These are phyloP conservation scores for Pulveroboletus ravenelii DNA, from an alignment of 768 basidiomycete species.

Conservation along the genomic window DNA sequence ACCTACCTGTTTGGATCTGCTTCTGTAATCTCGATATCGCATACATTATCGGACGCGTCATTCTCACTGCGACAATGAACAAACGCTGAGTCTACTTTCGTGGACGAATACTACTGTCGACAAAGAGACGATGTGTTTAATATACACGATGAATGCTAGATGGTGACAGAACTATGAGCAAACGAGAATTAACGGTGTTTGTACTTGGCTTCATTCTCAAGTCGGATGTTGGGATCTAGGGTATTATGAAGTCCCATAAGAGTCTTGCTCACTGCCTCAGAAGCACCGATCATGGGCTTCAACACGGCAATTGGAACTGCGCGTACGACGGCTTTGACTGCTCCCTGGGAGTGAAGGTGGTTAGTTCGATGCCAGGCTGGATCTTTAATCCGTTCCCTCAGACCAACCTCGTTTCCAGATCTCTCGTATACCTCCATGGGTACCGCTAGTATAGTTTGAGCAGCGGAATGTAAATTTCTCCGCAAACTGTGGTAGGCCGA, in stretches of 20 bases:
- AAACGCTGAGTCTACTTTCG: not conserved
- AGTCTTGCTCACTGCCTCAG: conserved; percentile 94
- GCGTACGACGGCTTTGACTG: conserved; percentile 89
- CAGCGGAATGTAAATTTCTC: conserved; percentile 86
- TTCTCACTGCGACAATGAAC: not conserved
- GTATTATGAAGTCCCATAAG: conserved; percentile 90
- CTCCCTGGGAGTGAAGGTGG: conserved; percentile 51
- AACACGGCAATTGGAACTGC: conserved; percentile 97
- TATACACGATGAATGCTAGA: conserved; percentile 16
- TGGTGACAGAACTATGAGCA: conserved; percentile 18
- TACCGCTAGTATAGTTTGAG: conserved; percentile 96
- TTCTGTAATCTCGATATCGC: not conserved
- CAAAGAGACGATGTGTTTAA: conserved; percentile 1
- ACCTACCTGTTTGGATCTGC: not conserved
- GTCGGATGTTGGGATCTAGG: conserved; percentile 77
- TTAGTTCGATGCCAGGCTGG: not conserved
- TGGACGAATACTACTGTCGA: not conserved
- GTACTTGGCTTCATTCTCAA: conserved; percentile 91
- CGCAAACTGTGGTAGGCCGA: conserved; percentile 87
- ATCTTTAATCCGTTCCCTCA: not conserved
- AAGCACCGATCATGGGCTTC: conserved; percentile 97
- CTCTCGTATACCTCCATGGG: conserved; percentile 99
- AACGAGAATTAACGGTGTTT: conserved; percentile 59
- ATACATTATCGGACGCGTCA: not conserved
- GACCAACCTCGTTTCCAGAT: conserved; percentile 79